These are phyloP conservation scores for Malassezia equina DNA, from an alignment of 1,284 basidiomycete genomes.

Conservation along the genomic window DNA sequence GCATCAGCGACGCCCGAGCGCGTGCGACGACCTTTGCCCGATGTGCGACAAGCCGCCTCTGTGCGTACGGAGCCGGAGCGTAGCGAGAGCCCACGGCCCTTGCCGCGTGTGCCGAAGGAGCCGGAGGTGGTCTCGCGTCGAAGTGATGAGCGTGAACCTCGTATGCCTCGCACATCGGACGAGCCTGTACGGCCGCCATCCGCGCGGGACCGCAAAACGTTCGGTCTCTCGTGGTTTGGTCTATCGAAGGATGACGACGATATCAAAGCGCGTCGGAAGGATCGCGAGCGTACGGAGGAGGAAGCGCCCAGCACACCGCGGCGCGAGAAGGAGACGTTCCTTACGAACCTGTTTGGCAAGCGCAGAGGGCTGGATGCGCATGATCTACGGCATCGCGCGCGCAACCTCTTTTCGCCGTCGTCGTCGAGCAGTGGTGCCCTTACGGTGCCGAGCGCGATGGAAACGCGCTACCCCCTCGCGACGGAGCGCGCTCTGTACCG, in stretches of 20 bases:
- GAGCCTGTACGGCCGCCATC: constrained; percentile 10
- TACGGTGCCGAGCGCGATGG: constrained; percentile 43
- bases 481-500: constrained; percentile 96
- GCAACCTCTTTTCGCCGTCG: constrained; percentile 8
- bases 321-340: constrained; percentile 31
- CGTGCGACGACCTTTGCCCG: neutral
- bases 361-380: constrained; percentile 3
- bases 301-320: constrained; percentile 17
- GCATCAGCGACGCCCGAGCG: neutral
- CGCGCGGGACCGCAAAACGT: constrained; percentile 30
- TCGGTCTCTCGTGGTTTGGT: constrained; percentile 43
- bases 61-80: neutral
- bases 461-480: constrained; percentile 86
- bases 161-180: constrained; percentile 4
- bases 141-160: neutral
- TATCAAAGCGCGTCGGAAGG: constrained; percentile 9
- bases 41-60: neutral
- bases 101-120: constrained; percentile 3
- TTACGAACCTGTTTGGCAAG: constrained; percentile 23
- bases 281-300: constrained; percentile 23
- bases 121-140: neutral
- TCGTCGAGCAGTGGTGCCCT: constrained; percentile 14
- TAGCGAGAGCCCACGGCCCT: neutral
- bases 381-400: constrained; percentile 4
- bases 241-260: constrained; percentile 42